Base-by-base conservation (phyloP, 2,329 filamentous ascomycete species). In the Aureobasidium sp. region DNA sequence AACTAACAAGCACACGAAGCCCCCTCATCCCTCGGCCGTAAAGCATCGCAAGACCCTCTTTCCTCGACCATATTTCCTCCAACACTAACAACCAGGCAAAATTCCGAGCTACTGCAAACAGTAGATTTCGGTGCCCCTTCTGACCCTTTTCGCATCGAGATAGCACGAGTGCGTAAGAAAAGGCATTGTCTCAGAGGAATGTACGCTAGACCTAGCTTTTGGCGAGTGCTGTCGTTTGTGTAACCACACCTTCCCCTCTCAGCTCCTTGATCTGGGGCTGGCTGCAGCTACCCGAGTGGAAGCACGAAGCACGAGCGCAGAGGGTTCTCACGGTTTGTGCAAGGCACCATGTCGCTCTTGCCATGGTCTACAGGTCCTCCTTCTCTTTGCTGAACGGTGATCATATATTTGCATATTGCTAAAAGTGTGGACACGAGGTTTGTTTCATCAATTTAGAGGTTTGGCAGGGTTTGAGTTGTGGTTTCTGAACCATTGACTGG, bases 221-320 rank as follows among this genome's bases (percentile, higher is more conserved):
- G 14, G 27, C 32, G 36, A 10, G 39, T 21, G 21, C 21, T 21
- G 21, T 44, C 21, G 39, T 47, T 57, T 57, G 53, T 57, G 53
- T 47, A 57, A 57, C 53, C 53, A 47, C 53, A 45, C 39, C 41
- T 21, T 36, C 14, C 53, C 21, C 21, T 21, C 21, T 21, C 39
- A 21, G 30, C 29, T 57, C 41, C 39, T 41, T 57, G 41, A 45
- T 57, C 41, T 37, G 53, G 41, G 53, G 53, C 47, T 47, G 39
- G 53, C 53, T 57, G 53, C 53, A 57, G 53, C 51, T 54, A 42
- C 51, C 51, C 51, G 51, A 34, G 7, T 44, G 51, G 51, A 27
- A 54, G 51, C 21, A 21, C 21, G 21, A 21, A 21, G 21, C 51
- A 54, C 51, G 51, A 42, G 51, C 51, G 51, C 36, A 54, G n/a